Percentiles rank a stretch among this genome's conserved stretches.
These are phyloP conservation scores for Letharia lupina DNA, from an alignment of 495 filamentous ascomycete genomes.

Conservation along the genomic window DNA sequence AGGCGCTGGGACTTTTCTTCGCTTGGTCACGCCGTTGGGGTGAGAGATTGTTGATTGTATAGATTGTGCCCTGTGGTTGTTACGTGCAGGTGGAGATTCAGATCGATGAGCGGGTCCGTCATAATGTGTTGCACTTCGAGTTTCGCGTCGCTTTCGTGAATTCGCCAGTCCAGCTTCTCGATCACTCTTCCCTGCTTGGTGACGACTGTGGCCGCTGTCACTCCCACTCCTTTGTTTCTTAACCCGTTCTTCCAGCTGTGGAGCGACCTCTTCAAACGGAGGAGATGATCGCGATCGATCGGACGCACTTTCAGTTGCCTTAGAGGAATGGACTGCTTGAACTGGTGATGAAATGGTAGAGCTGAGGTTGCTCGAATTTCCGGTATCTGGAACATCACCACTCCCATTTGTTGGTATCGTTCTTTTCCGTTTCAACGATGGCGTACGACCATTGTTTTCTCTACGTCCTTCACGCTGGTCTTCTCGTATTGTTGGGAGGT, in stretches of 20 bases:
- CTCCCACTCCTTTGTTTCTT: slow-evolving; percentile 23
- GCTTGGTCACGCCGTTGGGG: slow-evolving; percentile 27
- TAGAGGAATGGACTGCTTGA: slow-evolving; percentile 29
- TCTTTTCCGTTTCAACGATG: slow-evolving; percentile 25
- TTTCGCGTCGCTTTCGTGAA: slow-evolving; percentile 27
- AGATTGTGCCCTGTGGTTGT: slow-evolving; percentile 56
- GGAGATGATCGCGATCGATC: slow-evolving; percentile 31
- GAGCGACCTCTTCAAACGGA: slow-evolving; percentile 21
- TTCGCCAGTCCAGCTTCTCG: slow-evolving; percentile 13
- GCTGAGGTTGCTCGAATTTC: slow-evolving; percentile 25
- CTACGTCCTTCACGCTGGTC: slow-evolving; percentile 20
- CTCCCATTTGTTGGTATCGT: slow-evolving; percentile 11
- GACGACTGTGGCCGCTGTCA: slow-evolving; percentile 13
- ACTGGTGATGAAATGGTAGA: slow-evolving; percentile 25
- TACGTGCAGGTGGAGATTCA: slow-evolving; percentile 50
- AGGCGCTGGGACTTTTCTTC: slow-evolving; percentile 42
- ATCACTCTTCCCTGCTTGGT: slow-evolving; percentile 21
- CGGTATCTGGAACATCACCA: slow-evolving; percentile 12
- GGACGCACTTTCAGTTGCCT: slow-evolving; percentile 30
- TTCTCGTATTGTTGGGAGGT: slow-evolving; percentile 26
- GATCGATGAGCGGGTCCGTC: slow-evolving; percentile 49
- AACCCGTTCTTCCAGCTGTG: slow-evolving; percentile 7
- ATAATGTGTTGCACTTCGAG: slow-evolving; percentile 28
- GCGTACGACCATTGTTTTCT: slow-evolving; percentile 2
- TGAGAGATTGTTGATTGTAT: slow-evolving; percentile 41